Conservation (phyloP, 371 early-diverging fungal species). For the Choanephora cucurbitarum region DNA sequence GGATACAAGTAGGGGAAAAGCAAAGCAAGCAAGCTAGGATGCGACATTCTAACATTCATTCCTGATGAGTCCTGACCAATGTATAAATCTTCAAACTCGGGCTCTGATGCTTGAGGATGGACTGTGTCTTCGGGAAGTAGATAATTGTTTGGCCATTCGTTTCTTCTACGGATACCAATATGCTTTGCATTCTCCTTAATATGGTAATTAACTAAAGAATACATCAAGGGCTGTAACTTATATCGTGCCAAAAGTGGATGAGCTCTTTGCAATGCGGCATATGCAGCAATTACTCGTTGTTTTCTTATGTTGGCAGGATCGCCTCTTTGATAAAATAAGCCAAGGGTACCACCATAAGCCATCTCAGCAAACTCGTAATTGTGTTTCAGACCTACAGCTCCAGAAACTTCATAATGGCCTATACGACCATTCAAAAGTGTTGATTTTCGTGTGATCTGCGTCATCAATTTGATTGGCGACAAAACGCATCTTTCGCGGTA, state of each 20-base stretch:
- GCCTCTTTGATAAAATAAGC: conserved; percentile 5
- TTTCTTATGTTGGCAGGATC: not conserved
- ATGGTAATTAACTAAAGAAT: conserved; percentile 14
- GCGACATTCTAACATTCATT: not conserved
- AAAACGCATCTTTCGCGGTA: conserved; percentile 8
- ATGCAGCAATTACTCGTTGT: not conserved
- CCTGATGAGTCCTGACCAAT: not conserved
- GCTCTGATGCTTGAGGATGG: conserved; percentile 1
- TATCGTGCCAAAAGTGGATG: conserved; percentile 7
- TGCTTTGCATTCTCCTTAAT: not conserved
- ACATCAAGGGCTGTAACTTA: not conserved
- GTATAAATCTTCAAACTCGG: not conserved
- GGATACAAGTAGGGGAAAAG: not conserved
- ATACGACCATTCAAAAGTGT: not conserved
- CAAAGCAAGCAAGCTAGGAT: conserved; percentile 6
- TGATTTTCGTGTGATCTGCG: conserved; percentile 6
- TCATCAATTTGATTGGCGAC: conserved; percentile 6
- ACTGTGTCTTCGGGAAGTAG: not conserved
- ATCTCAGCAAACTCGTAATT: conserved; percentile 15
- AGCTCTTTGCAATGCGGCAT: not conserved
- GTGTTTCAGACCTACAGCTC: not conserved
- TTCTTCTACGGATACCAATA: not conserved
- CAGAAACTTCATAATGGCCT: conserved; percentile 1
- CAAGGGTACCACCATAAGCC: conserved; percentile 7
- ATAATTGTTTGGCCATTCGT: not conserved